These are phyloP conservation scores for Arbutus unedo DNA, from an alignment of 148 eudicot species.

Conservation along the genomic window DNA sequence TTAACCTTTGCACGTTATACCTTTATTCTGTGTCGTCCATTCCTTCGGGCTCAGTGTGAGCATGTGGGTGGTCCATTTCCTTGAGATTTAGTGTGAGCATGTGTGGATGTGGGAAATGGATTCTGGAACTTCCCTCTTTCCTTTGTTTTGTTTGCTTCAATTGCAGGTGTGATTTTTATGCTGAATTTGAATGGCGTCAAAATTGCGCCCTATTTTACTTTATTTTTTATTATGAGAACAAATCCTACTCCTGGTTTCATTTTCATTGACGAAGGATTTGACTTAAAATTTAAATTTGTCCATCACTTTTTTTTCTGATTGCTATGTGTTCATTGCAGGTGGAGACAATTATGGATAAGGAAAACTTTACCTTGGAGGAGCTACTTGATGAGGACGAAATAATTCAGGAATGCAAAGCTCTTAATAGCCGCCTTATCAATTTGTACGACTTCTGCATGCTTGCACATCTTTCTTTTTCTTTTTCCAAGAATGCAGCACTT, in stretches of 20 bases:
- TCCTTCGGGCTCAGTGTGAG: not conserved
- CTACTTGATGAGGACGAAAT: constrained; percentile 97
- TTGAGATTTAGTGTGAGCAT: not conserved
- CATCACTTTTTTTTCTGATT: constrained; percentile 10
- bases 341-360: constrained; percentile 89
- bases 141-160: not conserved
- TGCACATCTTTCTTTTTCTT: not conserved
- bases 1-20: not conserved
- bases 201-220: too few relatives aligned
- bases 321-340: constrained; percentile 43
- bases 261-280: not conserved
- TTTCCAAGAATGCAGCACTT: not conserved
- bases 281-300: not conserved
- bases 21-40: not conserved
- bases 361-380: constrained; percentile 76
- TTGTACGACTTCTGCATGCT: constrained; percentile 43
- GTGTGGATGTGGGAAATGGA: not conserved
- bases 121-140: not conserved
- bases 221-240: too few relatives aligned
- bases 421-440: constrained; percentile 86
- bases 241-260: too few relatives aligned
- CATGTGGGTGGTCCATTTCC: not conserved
- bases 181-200: not conserved
- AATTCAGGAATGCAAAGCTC: constrained; percentile 95
- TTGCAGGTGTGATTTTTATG: not conserved